Percentiles rank a stretch among this genome's conserved stretches.
These are phyloP conservation scores for Saccharomycopsis capsularis DNA, from an alignment of 805 yeast species.

Conservation along the genomic window DNA sequence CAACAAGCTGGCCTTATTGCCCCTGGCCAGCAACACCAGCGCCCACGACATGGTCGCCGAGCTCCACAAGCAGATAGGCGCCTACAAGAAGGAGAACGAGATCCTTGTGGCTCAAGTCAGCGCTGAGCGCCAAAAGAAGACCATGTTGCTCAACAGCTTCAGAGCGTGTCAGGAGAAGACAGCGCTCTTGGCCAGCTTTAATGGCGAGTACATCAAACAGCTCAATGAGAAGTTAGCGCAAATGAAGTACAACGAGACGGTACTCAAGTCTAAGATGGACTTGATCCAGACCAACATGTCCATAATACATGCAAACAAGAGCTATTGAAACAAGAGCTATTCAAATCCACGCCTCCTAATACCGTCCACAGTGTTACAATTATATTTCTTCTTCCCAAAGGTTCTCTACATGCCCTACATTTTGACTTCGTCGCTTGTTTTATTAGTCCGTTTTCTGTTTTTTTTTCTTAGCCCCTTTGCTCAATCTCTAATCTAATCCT, in stretches of 20 bases:
- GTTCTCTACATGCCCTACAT: no score
- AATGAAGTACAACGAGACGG: conserved; percentile 9
- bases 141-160: conserved; percentile 7
- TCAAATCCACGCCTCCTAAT: no score
- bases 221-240: conserved; percentile 13
- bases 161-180: conserved; percentile 15
- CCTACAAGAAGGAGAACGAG: conserved; percentile 5
- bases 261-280: conserved; percentile 13
- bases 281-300: conserved; percentile 17
- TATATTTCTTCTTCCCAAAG: no score
- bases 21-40: not conserved
- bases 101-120: conserved; percentile 1
- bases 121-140: conserved; percentile 10
- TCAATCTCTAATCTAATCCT: no score
- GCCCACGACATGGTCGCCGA: conserved; percentile 7
- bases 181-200: conserved; percentile 14
- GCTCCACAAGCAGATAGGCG: conserved; percentile 1
- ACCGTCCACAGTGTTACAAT: no score
- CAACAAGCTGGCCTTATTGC: conserved; percentile 3
- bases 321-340: no score
- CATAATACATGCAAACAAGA: conserved; percentile 8
- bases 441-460: no score
- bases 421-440: no score
- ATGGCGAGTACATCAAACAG: conserved; percentile 12
- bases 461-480: no score